Conservation (phyloP, 2,329 filamentous ascomycete species). For the Lachnellula cervina region DNA sequence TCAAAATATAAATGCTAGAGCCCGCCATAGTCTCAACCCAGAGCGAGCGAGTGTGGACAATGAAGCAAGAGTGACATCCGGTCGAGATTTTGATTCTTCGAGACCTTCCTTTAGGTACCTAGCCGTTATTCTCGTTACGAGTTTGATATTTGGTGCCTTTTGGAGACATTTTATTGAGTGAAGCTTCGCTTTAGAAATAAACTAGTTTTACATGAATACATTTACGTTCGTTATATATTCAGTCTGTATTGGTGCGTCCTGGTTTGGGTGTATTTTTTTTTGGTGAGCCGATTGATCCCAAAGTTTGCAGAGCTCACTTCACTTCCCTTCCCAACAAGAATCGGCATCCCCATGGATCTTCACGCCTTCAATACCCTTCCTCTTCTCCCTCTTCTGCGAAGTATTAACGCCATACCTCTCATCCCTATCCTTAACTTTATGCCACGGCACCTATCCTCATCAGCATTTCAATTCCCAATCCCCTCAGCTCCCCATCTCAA, state of each 20-base stretch:
- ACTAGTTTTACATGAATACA: too few species aligned
- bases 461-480: slow-evolving; percentile 18
- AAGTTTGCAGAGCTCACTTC: not conserved
- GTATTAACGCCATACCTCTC: slow-evolving; percentile 47
- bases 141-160: slow-evolving; percentile 29
- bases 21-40: slow-evolving; percentile 45
- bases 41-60: slow-evolving; percentile 52
- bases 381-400: slow-evolving; percentile 46
- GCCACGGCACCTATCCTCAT: slow-evolving; percentile 31
- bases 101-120: slow-evolving; percentile 31
- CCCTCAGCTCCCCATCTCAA: slow-evolving; percentile 18
- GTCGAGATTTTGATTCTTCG: slow-evolving; percentile 34
- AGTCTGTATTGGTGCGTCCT: too few species aligned
- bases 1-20: slow-evolving; percentile 46
- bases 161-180: slow-evolving; percentile 38
- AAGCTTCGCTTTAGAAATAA: not conserved
- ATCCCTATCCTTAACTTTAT: slow-evolving; percentile 45
- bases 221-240: too few species aligned
- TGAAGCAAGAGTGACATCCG: slow-evolving; percentile 48
- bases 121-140: slow-evolving; percentile 26
- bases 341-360: slow-evolving; percentile 43
- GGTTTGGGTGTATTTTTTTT: too few species aligned
- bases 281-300: too few species aligned
- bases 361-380: slow-evolving; percentile 46
- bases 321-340: slow-evolving; percentile 38